These are phyloP conservation scores for Wallacemonas collosoma DNA, from an alignment of 208 protist genomes.

Conservation along the genomic window DNA sequence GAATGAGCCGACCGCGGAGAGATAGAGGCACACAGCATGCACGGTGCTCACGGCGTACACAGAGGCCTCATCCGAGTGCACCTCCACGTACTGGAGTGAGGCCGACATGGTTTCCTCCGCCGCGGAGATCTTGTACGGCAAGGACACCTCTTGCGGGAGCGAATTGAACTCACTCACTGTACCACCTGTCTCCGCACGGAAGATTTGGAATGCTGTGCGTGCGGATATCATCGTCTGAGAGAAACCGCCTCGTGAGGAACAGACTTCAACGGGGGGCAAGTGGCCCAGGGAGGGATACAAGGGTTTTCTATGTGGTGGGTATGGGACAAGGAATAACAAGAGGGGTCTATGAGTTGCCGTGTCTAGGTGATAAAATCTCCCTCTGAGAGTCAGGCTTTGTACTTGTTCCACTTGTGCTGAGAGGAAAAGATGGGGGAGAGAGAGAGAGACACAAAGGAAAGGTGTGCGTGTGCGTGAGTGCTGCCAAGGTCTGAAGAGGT, in stretches of 20 bases:
- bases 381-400: too few relatives aligned
- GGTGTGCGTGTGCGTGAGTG: too few relatives aligned
- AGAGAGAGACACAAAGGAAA: too few relatives aligned
- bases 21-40: conserved; percentile 52
- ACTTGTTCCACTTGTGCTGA: too few relatives aligned
- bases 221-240: conserved; percentile 45
- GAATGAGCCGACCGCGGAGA: conserved; percentile 61
- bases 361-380: too few relatives aligned
- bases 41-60: conserved; percentile 63
- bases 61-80: conserved; percentile 16
- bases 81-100: conserved; percentile 57
- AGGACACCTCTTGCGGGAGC: conserved; percentile 49
- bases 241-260: too few relatives aligned
- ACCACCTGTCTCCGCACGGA: conserved; percentile 27
- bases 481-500: too few relatives aligned
- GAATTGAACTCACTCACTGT: conserved; percentile 60
- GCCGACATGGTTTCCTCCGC: conserved; percentile 63
- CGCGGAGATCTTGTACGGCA: conserved; percentile 75
- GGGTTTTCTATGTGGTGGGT: background rate
- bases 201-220: conserved; percentile 85
- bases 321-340: too few relatives aligned
- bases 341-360: too few relatives aligned
- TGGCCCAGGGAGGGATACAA: background rate
- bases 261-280: too few relatives aligned
- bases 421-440: too few relatives aligned